Conservation (phyloP, 495 filamentous ascomycete genomes). For the Delitschia confertaspora region DNA sequence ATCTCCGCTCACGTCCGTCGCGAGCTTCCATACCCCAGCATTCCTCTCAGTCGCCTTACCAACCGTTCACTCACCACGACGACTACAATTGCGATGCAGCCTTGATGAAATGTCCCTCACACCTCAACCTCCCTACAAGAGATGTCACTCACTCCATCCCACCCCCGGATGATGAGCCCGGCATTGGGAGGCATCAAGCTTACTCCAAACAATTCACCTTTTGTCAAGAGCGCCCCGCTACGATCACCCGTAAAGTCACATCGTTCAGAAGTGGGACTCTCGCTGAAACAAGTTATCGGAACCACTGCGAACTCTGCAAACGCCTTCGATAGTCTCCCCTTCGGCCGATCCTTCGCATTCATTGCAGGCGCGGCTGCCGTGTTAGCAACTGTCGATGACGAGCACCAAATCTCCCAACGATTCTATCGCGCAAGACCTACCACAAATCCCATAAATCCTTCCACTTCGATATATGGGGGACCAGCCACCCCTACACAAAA, state of each 20-base stretch:
- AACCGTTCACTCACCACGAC: constrained; percentile 12
- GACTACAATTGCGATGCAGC: constrained; percentile 27
- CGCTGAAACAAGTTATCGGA: constrained; percentile 75
- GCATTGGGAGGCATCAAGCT: constrained; percentile 51
- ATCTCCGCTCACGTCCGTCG: no score
- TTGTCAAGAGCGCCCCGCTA: constrained; percentile 38
- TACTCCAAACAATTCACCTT: constrained; percentile 73
- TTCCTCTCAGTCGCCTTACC: constrained; percentile 19
- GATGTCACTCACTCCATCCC: constrained; percentile 36
- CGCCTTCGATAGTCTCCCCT: constrained; percentile 72
- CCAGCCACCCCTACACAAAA: constrained; percentile 57
- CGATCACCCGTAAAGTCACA: constrained; percentile 52
- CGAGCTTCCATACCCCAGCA: no score
- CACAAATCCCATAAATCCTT: constrained; percentile 54
- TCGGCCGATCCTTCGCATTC: constrained; percentile 67
- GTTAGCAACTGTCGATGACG: constrained; percentile 68
- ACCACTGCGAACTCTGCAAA: constrained; percentile 77
- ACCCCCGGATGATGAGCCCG: constrained; percentile 40
- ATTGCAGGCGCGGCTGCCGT: constrained; percentile 91
- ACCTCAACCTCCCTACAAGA: constrained; percentile 18
- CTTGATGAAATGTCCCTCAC: constrained; percentile 26
- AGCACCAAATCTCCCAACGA: constrained; percentile 63
- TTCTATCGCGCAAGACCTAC: constrained; percentile 86
- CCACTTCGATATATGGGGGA: constrained; percentile 38
- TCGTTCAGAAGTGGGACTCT: constrained; percentile 47